Evolutionary conservation across 495 filamentous ascomycete species (phyloP).

Genomic region (Viridothelium virens): DNA sequence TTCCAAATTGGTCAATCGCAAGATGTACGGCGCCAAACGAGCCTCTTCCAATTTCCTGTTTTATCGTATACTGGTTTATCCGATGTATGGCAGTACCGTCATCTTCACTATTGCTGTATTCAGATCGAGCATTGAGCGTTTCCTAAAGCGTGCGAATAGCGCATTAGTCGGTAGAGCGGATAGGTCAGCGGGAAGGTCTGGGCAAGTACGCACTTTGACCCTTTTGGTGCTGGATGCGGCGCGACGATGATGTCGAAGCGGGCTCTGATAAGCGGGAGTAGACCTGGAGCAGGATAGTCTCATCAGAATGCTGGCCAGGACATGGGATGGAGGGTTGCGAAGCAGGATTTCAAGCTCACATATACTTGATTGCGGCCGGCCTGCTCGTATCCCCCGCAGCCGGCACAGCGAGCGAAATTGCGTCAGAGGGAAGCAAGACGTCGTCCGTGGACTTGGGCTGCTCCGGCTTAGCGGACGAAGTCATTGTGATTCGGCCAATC

Average conservation of each 20-base stretch:
- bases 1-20: conserved; percentile 81
- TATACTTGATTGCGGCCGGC: conserved; percentile 32
- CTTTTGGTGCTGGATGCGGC: conserved; percentile 31
- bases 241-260: conserved; percentile 36
- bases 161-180: conserved; percentile 11
- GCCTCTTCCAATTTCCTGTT: conserved; percentile 89
- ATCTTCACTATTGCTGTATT: conserved; percentile 73
- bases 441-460: background rate
- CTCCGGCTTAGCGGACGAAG: conserved; percentile 9
- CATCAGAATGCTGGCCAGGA: background rate
- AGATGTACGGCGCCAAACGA: conserved; percentile 94
- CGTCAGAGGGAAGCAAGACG: conserved; percentile 20
- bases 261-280: conserved; percentile 34
- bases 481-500: conserved; percentile 12
- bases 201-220: conserved; percentile 30
- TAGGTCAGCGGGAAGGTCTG: background rate
- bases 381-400: conserved; percentile 18
- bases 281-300: conserved; percentile 23
- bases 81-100: conserved; percentile 70
- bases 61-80: conserved; percentile 92
- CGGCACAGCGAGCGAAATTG: conserved; percentile 33
- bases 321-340: conserved; percentile 11
- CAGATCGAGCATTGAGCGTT: conserved; percentile 81
- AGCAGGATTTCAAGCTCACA: conserved; percentile 22
- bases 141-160: conserved; percentile 46